Conservation (phyloP, 106 monocot species). For the Dactylorhiza incarnata region DNA sequence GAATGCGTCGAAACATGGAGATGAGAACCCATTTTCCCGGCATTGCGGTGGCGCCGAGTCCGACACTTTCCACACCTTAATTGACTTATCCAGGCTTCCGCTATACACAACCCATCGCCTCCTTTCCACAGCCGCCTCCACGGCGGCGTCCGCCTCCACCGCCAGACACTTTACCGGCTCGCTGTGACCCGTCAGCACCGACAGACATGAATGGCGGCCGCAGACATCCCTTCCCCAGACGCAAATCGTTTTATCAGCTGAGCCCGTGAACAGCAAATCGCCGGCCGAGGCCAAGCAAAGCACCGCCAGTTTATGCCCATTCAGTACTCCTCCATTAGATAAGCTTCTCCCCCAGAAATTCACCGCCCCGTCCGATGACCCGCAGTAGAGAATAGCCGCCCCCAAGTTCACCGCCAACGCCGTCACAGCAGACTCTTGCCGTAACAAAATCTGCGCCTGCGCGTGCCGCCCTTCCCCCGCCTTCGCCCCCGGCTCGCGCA, state of each 20-base stretch:
- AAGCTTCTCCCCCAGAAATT: conserved; percentile 28
- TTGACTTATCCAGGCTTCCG: conserved; percentile 50
- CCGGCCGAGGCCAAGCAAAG: conserved; percentile 47
- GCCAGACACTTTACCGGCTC: conserved; percentile 39
- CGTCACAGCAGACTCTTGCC: conserved; percentile 51
- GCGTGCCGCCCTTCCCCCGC: conserved; percentile 20
- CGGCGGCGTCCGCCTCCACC: conserved; percentile 9
- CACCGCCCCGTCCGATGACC: conserved; percentile 54
- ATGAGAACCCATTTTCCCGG: too few relatives aligned
- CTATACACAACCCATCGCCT: conserved; percentile 36
- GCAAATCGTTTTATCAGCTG: conserved; percentile 54
- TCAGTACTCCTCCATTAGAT: conserved; percentile 12
- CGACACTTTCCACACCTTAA: conserved; percentile 26
- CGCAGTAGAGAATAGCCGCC: conserved; percentile 43
- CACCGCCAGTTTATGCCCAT: conserved; percentile 50
- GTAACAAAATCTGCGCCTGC: conserved; percentile 26
- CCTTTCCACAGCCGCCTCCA: not conserved
- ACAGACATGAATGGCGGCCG: conserved; percentile 22
- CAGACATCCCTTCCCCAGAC: conserved; percentile 34
- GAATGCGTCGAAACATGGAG: too few relatives aligned
- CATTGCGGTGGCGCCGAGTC: not conserved
- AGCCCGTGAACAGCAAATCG: conserved; percentile 41
- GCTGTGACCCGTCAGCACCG: conserved; percentile 23
- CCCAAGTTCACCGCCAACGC: conserved; percentile 33
- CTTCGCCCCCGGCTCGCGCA: conserved; percentile 25